phyloP scores from a whole-genome alignment of 2,329 filamentous ascomycete genomes.

The Botrytis hyacinthi region DNA sequence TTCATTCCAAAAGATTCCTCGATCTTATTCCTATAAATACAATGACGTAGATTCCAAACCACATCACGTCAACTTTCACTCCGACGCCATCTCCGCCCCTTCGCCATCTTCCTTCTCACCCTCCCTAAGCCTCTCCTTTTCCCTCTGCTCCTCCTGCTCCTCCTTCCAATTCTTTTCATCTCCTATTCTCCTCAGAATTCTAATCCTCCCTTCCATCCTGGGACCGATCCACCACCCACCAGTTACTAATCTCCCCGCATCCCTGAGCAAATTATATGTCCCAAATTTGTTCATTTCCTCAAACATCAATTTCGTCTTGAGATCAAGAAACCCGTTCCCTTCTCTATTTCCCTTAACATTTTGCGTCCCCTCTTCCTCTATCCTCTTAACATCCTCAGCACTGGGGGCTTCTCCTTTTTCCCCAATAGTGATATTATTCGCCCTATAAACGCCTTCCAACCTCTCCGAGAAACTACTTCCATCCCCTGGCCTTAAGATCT shows the following conservation, averaged over 20 bases:
- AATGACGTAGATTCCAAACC: neutral
- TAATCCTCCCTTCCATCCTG: constrained; percentile 51
- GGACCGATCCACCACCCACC: constrained; percentile 66
- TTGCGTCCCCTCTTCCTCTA: constrained; percentile 40
- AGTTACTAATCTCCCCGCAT: constrained; percentile 46
- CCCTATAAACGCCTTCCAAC: constrained; percentile 30
- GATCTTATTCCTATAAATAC: neutral
- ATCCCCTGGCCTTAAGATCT: constrained; percentile 53
- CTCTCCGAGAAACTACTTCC: constrained; percentile 28
- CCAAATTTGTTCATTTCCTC: constrained; percentile 35
- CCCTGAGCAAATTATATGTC: constrained; percentile 33
- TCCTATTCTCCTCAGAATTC: constrained; percentile 33
- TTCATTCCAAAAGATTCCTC: neutral
- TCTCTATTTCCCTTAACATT: constrained; percentile 37
- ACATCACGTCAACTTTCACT: neutral
- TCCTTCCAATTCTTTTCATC: constrained; percentile 13
- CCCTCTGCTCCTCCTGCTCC: neutral
- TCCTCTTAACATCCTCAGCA: constrained; percentile 29
- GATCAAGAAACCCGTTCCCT: constrained; percentile 27
- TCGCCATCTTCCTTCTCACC: neutral
- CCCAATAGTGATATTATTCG: constrained; percentile 30
- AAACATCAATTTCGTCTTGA: constrained; percentile 29
- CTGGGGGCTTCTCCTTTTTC: constrained; percentile 5
- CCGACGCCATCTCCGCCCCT: too few species aligned
- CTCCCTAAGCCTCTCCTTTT: neutral